These are phyloP conservation scores for Xylogone sp. DNA, from an alignment of 2,329 filamentous ascomycete species.

Conservation along the genomic window DNA sequence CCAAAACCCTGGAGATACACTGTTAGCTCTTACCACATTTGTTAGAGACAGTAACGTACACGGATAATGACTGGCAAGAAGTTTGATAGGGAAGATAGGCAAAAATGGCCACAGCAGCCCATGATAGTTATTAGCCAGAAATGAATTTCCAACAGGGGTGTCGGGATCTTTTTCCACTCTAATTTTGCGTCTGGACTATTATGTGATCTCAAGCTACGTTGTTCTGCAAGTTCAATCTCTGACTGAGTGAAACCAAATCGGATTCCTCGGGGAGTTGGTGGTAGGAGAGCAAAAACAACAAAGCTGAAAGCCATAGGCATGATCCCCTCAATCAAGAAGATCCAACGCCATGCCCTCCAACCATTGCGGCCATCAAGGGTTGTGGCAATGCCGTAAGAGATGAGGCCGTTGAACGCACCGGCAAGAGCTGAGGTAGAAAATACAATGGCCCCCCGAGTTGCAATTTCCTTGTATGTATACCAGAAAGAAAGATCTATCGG, in stretches of 20 bases:
- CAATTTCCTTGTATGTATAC: slow-evolving; percentile 12
- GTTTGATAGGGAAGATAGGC: neutral
- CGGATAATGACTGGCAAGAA: neutral
- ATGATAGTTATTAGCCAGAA: neutral
- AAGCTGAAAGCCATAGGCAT: slow-evolving; percentile 11
- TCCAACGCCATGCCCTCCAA: slow-evolving; percentile 13
- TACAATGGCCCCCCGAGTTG: slow-evolving; percentile 14
- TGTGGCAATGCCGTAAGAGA: slow-evolving; percentile 12
- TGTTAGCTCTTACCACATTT: neutral
- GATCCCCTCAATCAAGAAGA: slow-evolving; percentile 16
- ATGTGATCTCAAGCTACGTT: neutral
- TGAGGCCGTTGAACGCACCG: slow-evolving; percentile 13
- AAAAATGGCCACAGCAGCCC: neutral
- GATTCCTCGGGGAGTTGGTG: slow-evolving; percentile 11
- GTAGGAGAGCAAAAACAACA: neutral
- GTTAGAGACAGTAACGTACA: no score
- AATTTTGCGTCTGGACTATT: neutral
- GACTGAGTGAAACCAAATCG: neutral
- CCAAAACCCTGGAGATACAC: neutral
- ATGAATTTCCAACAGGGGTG: neutral
- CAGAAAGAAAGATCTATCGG: slow-evolving; percentile 8
- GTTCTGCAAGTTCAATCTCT: neutral
- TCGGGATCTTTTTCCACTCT: neutral
- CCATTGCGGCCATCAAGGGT: slow-evolving; percentile 4
- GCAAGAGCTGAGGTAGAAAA: slow-evolving; percentile 11